Base-by-base conservation (phyloP, 495 filamentous ascomycete genomes). In the Penicillium bialowiezense region DNA sequence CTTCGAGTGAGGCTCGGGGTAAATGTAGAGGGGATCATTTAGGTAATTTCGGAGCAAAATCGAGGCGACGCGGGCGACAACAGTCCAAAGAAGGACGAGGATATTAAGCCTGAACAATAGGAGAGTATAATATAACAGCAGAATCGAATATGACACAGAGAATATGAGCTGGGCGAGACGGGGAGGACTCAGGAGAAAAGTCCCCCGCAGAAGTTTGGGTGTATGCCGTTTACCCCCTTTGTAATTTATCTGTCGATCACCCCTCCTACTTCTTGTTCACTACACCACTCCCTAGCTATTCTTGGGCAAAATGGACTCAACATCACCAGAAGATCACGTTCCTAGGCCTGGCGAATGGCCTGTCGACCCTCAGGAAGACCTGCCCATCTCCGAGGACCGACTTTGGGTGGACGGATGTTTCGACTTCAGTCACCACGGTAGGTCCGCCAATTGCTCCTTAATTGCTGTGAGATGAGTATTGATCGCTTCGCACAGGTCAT, bases 371-470 rank as follows among this genome's bases (percentile, higher is more conserved):
- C 84, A 87, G 58, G 75, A 83, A 28, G 81, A 84, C 61, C 48
- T 78, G 31, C 70, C 74, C 3, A 70, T 85, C 33, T 74, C 71
- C 7, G 82, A 95, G 28, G 81, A 86, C 49, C 83, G 89, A 28
- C 88, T 97, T 54, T 99, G 93, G 93, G 85, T 97, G 15, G 93
- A 99, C 71, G 93, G 93, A 43, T 99, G 93, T 71, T 99, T 95
- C 70, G 93, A 99, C 72, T 99, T 99, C 69, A 90, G 87, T 68
- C 93, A 99, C 67, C 93, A 99, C 60, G 93, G 89, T 91, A 68
- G 52, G 72, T 38, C 5, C 49, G 5, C 3, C 10, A 21, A 17
- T 21, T 29, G 32, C 8, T 14, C 39, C n/a, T 32, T 32, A 55
- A 58, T 56, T 12, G 13, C 24, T 32, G 7, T 31, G 19, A 24